Base-by-base conservation (phyloP, 352 stramenopile genomes). In the Hyaloperonospora brassicae region DNA sequence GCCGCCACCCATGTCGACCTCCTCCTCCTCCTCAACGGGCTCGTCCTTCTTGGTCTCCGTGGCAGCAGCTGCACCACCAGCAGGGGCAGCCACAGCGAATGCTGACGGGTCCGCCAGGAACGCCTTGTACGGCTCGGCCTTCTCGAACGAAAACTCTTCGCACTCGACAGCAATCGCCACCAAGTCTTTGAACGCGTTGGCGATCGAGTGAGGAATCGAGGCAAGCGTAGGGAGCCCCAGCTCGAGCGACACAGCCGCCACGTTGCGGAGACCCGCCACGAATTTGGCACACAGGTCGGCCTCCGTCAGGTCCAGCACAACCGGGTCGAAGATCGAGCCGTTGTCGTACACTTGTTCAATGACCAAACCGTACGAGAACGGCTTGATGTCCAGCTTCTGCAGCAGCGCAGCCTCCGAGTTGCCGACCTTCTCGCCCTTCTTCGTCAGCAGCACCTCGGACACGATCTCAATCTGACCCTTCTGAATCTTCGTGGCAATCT, bases 391-490 rank as follows among this genome's bases (percentile, higher is more conserved):
- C 34, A 99, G 86, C 87, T 99, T 99, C 76, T 98, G 91, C 57
- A 99, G 84, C 44, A 99, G 82, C 52, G 89, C 95, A 64, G 97
- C 95, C 68, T 99, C 92, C n/a, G 95, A 98, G 72, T 97, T 97
- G 42, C 89, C 94, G 50, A 99, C 97, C 79, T 98, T 98, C 24
- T 98, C 91, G 55, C 96, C 96, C 68, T 88, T 89, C 52, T 82
- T 81, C 61, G 97, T 97, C 30, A 99, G 76, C 42, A 98, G 68
- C 52, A 98, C 95, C 65, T 98, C 90, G 50, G 87, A 89, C 41
- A 97, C 95, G 77, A 99, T 99, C 76, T 99, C 97, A 94, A 99
- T 99, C 78, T 99, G 96, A 89, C 95, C 96, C 72, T 96, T 96
- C 62, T 96, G 89, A 97, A 99, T 99, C 91, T 99, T 99, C 67